Evolutionary conservation across 1,284 basidiomycete species (phyloP).

Genomic region (Puccinia triticina): DNA sequence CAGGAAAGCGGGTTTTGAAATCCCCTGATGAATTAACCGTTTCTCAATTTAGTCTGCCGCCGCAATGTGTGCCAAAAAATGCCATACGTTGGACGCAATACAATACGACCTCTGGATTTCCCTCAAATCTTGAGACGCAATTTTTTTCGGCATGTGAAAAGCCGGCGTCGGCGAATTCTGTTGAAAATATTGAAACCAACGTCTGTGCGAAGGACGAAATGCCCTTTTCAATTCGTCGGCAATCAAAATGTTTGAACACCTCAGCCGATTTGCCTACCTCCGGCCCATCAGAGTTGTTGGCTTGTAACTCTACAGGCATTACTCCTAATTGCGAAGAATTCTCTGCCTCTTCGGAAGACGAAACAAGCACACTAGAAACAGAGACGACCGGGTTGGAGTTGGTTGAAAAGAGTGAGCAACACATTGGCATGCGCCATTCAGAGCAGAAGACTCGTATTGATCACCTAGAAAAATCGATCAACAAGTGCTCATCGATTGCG

Average conservation of each 20-base stretch:
- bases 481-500: background rate
- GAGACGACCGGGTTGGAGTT: background rate
- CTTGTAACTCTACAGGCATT: background rate
- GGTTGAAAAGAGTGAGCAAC: background rate
- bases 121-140: background rate
- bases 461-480: background rate
- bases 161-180: background rate
- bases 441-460: no score
- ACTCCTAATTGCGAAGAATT: slow-evolving; percentile 34
- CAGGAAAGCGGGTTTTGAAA: slow-evolving; percentile 12
- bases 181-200: background rate
- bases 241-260: background rate
- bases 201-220: background rate
- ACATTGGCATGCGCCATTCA: background rate
- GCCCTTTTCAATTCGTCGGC: background rate
- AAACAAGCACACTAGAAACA: slow-evolving; percentile 23
- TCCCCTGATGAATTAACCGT: background rate
- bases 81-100: slow-evolving; percentile 41
- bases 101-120: background rate
- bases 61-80: slow-evolving; percentile 48
- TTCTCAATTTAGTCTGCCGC: slow-evolving; percentile 34
- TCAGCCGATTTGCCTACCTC: background rate
- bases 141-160: background rate
- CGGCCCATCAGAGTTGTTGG: background rate
- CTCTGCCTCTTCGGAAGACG: slow-evolving; percentile 23